Evolutionary conservation across 2,329 filamentous ascomycete species (phyloP), one percentile per base, ranked within the genome.

Genomic region (Proliferodiscus dingleyae): DNA sequence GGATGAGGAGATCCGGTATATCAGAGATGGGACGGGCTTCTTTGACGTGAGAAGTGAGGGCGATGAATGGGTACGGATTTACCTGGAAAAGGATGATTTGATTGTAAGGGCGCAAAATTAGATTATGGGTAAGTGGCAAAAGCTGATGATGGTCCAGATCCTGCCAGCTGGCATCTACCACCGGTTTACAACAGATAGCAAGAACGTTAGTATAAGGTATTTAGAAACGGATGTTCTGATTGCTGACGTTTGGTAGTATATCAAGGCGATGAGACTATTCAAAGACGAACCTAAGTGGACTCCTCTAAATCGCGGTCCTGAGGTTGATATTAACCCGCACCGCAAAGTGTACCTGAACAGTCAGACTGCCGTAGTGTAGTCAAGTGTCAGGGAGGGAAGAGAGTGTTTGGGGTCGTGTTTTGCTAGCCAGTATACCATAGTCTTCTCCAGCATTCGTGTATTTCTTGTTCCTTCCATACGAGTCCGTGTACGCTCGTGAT

Each of bases 241-340:
- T 6, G 32, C 49, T 51, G 36, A 54, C 34, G 18, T 37, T 24
- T 21, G 43, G 38, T 57, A 96, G 90, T 96, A 91, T 63, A 88
- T 95, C 56, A 87, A 94, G 64, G 93, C 93, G 11, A 91, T 97
- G 88, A 80, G 93, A 46, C 74, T 98, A 41, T 98, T 97, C 78
- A 90, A 97, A 71, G 93, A 97, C 55, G 90, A 97, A 69, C 93
- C 93, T 26, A 96, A 97, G 70, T 98, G 93, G 93, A 97, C 89
- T 28, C 87, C 93, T 11, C 68, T 98, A 56, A 95, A 95, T 71
- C 81, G 93, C 46, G 80, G 78, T 5, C 68, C 72, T 4, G 85
- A 91, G 39, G 78, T 95, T 34, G 89, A 97, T 64, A 65, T 65
- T 49, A 98, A 97, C 68, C 69, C 75, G 42, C 86, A 83, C 65